phyloP scores from a whole-genome alignment of 768 basidiomycete genomes.

The Mycena venus region DNA sequence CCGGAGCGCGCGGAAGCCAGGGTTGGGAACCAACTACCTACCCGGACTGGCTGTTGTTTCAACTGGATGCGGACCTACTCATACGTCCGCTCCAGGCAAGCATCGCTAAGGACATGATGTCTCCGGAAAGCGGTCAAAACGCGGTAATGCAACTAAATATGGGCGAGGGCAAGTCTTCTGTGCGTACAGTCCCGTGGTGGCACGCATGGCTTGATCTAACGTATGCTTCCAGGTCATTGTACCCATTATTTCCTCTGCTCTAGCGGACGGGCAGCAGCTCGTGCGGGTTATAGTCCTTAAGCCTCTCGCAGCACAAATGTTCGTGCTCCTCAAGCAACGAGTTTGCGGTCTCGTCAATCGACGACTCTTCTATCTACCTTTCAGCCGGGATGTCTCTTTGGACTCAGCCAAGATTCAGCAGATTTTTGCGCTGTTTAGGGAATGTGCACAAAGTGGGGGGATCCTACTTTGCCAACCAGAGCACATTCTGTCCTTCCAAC shows the following conservation, averaged over 20 bases:
- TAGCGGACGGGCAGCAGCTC: slow-evolving; percentile 59
- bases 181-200: no score
- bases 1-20: background rate
- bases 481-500: slow-evolving; percentile 64
- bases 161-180: slow-evolving; percentile 68
- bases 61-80: slow-evolving; percentile 54
- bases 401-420: slow-evolving; percentile 40
- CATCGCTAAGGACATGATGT: slow-evolving; percentile 38
- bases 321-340: slow-evolving; percentile 59
- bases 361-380: slow-evolving; percentile 63
- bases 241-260: slow-evolving; percentile 53
- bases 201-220: background rate
- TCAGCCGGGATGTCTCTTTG: slow-evolving; percentile 55
- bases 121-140: slow-evolving; percentile 50
- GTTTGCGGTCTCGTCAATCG: slow-evolving; percentile 61
- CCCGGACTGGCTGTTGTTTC: slow-evolving; percentile 61
- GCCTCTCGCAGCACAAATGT: slow-evolving; percentile 61
- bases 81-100: slow-evolving; percentile 56
- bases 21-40: slow-evolving; percentile 34
- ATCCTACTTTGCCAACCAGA: slow-evolving; percentile 66
- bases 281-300: slow-evolving; percentile 67
- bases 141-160: slow-evolving; percentile 66
- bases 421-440: slow-evolving; percentile 54
- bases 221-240: slow-evolving; percentile 48
- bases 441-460: slow-evolving; percentile 45